phyloP scores from a whole-genome alignment of 2,329 filamentous ascomycete species.

The Cladosporium phlei region DNA sequence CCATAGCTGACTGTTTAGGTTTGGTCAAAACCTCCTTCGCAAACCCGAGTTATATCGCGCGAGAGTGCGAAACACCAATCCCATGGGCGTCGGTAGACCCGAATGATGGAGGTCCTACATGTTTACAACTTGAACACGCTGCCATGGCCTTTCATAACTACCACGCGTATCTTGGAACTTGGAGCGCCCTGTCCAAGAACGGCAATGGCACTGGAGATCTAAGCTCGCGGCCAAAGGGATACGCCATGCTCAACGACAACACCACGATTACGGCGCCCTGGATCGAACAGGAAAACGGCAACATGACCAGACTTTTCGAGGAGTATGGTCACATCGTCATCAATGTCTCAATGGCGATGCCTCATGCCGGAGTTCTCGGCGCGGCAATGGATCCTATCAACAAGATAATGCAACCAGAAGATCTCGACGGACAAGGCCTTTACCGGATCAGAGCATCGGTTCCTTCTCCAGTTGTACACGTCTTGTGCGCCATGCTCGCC shows the following conservation, averaged over 20 bases:
- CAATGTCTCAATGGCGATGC: conserved; percentile 73
- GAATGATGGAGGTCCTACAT: conserved; percentile 52
- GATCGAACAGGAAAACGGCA: conserved; percentile 50
- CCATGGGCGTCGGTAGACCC: conserved; percentile 17
- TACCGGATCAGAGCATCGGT: conserved; percentile 66
- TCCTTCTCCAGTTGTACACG: conserved; percentile 65
- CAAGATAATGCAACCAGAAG: conserved; percentile 62
- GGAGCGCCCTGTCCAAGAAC: conserved; percentile 26
- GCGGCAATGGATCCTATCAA: conserved; percentile 61
- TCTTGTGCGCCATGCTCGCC: conserved; percentile 65
- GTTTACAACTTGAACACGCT: conserved; percentile 64
- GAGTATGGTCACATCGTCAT: conserved; percentile 58
- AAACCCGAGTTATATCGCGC: conserved; percentile 54
- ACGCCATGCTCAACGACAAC: conserved; percentile 64
- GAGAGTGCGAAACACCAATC: conserved; percentile 62
- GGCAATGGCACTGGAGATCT: conserved; percentile 23
- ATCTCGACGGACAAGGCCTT: conserved; percentile 58
- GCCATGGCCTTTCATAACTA: conserved; percentile 68
- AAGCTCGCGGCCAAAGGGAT: conserved; percentile 54
- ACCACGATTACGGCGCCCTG: conserved; percentile 66
- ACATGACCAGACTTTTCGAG: conserved; percentile 50
- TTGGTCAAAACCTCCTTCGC: conserved; percentile 46
- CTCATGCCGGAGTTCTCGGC: conserved; percentile 63
- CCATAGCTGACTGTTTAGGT: background rate
- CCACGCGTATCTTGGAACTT: conserved; percentile 42